Evolutionary conservation across 768 basidiomycete genomes (phyloP).

Genomic region (Tylopilus felleus): DNA sequence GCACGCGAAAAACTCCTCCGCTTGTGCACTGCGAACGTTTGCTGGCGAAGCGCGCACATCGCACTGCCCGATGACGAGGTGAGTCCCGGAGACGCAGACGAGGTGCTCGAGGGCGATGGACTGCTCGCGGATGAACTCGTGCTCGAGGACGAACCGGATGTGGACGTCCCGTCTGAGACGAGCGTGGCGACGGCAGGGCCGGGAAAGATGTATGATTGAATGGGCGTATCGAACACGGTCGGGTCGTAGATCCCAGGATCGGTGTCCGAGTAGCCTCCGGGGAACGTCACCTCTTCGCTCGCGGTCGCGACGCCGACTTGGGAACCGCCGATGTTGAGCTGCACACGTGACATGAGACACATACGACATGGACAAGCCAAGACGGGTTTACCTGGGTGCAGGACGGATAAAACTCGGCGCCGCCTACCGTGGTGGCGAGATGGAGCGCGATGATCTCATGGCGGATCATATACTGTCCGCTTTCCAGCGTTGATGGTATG

Average conservation of each 20-base stretch:
- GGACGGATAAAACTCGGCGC: constrained; percentile 79
- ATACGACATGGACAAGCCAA: neutral
- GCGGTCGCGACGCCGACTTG: constrained; percentile 45
- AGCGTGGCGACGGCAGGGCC: constrained; percentile 49
- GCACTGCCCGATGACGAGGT: neutral
- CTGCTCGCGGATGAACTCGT: neutral
- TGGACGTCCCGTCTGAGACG: constrained; percentile 19
- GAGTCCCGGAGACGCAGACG: constrained; percentile 2
- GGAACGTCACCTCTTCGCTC: constrained; percentile 58
- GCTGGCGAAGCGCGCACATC: constrained; percentile 20
- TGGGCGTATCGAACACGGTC: constrained; percentile 33
- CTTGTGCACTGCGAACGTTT: constrained; percentile 17
- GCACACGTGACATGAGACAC: constrained; percentile 5
- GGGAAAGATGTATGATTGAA: constrained; percentile 47
- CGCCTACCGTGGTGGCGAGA: constrained; percentile 49
- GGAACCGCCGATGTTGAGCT: constrained; percentile 53
- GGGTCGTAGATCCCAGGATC: constrained; percentile 70
- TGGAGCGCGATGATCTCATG: constrained; percentile 82
- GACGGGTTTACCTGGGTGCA: constrained; percentile 45
- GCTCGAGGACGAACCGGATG: constrained; percentile 11
- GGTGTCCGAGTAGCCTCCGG: constrained; percentile 67
- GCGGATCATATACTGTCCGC: constrained; percentile 73
- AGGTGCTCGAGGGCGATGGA: neutral
- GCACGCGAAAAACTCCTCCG: constrained; percentile 13
- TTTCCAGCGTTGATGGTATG: constrained; percentile 49